Conservation (phyloP, 768 basidiomycete species). For the Pleurotus platypus region DNA sequence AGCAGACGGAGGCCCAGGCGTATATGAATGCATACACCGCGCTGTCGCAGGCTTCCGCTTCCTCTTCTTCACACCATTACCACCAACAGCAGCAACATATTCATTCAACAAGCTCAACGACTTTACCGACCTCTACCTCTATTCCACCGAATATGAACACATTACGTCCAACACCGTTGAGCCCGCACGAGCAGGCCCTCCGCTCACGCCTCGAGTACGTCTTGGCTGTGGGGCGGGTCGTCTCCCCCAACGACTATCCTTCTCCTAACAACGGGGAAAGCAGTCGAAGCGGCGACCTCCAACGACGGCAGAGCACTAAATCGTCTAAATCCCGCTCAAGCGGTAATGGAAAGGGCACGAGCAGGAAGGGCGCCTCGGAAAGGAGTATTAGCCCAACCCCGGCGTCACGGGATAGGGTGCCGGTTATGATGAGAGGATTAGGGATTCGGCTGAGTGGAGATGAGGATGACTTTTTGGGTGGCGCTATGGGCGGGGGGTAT, state of each 20-base stretch:
- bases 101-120: background rate
- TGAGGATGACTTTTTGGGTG: background rate
- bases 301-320: slow-evolving; percentile 8
- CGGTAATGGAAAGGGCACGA: background rate
- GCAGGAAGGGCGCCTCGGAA: slow-evolving; percentile 7
- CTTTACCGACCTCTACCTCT: background rate
- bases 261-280: background rate
- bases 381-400: background rate
- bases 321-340: background rate
- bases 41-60: too few relatives aligned
- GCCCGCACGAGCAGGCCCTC: slow-evolving; percentile 53
- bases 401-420: background rate
- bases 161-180: slow-evolving; percentile 16
- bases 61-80: too few relatives aligned
- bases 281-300: background rate
- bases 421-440: background rate
- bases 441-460: slow-evolving; percentile 3
- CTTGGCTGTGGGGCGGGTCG: slow-evolving; percentile 18
- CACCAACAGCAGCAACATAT: too few relatives aligned
- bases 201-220: slow-evolving; percentile 51
- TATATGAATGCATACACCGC: too few relatives aligned
- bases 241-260: background rate
- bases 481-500: too few relatives aligned
- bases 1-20: too few relatives aligned
- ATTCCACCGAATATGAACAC: background rate